These are phyloP conservation scores for Aquilaria yunnanensis DNA, from an alignment of 345 rosid species.

Conservation along the genomic window DNA sequence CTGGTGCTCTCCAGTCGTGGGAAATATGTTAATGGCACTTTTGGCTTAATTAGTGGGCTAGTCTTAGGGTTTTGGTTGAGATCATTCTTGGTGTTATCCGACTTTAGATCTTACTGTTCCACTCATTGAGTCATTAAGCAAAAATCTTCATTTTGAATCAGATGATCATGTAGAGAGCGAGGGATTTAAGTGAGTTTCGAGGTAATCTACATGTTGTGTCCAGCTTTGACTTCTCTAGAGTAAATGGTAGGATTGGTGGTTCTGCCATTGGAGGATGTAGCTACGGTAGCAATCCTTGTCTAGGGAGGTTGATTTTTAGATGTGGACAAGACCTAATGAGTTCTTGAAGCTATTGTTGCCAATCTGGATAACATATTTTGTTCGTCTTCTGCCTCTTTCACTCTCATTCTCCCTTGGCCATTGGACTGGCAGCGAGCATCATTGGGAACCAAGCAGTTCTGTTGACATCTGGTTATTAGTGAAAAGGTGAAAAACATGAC, in stretches of 20 bases:
- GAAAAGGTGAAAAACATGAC: too few species aligned
- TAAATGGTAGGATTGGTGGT: constrained; percentile 40
- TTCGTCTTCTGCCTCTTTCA: neutral
- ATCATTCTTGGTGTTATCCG: constrained; percentile 15
- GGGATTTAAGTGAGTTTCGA: constrained; percentile 36
- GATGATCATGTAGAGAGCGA: neutral
- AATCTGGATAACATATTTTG: constrained; percentile 33
- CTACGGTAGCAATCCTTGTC: constrained; percentile 23
- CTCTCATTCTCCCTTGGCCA: too few species aligned
- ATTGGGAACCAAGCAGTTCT: too few species aligned
- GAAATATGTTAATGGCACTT: constrained; percentile 32
- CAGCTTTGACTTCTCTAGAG: constrained; percentile 28
- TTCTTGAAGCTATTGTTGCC: constrained; percentile 24
- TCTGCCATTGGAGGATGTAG: constrained; percentile 27
- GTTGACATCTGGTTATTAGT: too few species aligned
- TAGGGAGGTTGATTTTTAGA: constrained; percentile 2
- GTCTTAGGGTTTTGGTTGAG: constrained; percentile 20
- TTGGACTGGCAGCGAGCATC: too few species aligned
- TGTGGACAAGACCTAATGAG: constrained; percentile 6
- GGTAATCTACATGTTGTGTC: constrained; percentile 29
- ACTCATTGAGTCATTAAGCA: constrained; percentile 31
- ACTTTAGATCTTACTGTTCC: constrained; percentile 29
- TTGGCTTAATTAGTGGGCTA: constrained; percentile 34
- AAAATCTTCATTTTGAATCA: neutral
- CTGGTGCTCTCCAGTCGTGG: constrained; percentile 36